Percentiles rank a stretch among this genome's conserved stretches.
phyloP scores from a whole-genome alignment of 2,329 filamentous ascomycete species.

The Plectosphaerella sp. region DNA sequence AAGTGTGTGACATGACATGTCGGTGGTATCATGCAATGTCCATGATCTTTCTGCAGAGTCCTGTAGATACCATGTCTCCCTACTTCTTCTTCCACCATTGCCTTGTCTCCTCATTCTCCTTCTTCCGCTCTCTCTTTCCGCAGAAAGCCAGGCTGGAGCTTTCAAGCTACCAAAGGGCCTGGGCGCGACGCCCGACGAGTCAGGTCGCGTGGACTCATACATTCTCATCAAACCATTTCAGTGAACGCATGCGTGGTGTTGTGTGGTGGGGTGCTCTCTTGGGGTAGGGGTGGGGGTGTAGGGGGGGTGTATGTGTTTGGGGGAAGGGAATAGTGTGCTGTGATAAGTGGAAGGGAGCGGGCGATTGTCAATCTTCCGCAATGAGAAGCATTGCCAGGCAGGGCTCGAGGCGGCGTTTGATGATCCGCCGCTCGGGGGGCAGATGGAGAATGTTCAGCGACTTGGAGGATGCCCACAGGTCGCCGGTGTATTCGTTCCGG shows the following conservation, averaged over 20 bases:
- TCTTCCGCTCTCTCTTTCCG: constrained; percentile 6
- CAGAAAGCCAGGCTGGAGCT: constrained; percentile 52
- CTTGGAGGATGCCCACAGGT: neutral
- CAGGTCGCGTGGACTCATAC: constrained; percentile 10
- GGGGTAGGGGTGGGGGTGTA: neutral
- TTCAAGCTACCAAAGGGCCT: constrained; percentile 61
- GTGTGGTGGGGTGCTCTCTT: constrained; percentile 5
- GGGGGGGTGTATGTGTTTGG: neutral
- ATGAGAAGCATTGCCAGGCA: too few relatives aligned
- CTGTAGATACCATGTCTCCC: too few relatives aligned
- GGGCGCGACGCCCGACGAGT: constrained; percentile 19
- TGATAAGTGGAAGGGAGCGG: neutral
- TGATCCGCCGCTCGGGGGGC: neutral
- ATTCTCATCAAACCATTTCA: constrained; percentile 33
- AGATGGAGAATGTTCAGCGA: neutral
- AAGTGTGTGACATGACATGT: too few relatives aligned
- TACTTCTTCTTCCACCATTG: neutral
- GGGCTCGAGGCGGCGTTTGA: too few relatives aligned
- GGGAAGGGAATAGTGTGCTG: neutral
- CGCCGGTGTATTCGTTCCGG: too few relatives aligned
- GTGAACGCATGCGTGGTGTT: constrained; percentile 19
- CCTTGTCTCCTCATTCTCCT: constrained; percentile 2
- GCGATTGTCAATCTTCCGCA: neutral
- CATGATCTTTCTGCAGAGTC: too few relatives aligned
- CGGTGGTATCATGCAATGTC: too few relatives aligned